Conservation (phyloP, 331 rosid species). For the Malus hybrid region DNA sequence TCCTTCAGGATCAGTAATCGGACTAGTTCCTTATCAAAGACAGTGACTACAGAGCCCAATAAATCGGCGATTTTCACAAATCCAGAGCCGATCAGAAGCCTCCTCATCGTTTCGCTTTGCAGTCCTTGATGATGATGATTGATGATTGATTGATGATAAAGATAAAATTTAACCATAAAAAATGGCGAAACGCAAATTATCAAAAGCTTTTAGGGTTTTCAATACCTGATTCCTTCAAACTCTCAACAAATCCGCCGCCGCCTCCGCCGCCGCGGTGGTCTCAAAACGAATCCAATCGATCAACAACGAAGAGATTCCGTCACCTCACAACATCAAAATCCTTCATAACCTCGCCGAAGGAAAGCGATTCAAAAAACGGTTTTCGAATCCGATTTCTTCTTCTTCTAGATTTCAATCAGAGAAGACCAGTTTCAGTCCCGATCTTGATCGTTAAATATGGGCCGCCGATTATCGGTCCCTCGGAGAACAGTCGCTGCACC, state of each 20-base stretch:
- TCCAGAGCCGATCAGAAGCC: neutral
- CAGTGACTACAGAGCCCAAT: constrained; percentile 2
- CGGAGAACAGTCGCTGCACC: neutral
- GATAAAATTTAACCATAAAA: constrained; percentile 20
- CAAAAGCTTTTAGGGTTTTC: constrained; percentile 33
- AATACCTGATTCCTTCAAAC: constrained; percentile 19
- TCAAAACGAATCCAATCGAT: constrained; percentile 3
- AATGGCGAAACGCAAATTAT: constrained; percentile 20
- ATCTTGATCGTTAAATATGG: constrained; percentile 12
- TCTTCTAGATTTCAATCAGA: neutral
- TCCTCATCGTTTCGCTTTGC: neutral
- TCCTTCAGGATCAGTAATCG: constrained; percentile 19
- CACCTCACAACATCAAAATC: neutral
- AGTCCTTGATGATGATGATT: constrained; percentile 11
- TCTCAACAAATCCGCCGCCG: constrained; percentile 17
- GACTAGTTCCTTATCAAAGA: neutral
- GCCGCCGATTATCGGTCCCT: constrained; percentile 10
- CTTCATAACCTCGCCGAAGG: neutral
- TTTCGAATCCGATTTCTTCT: constrained; percentile 4
- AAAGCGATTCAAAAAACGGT: neutral
- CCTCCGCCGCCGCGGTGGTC: constrained; percentile 20
- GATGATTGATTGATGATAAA: neutral
- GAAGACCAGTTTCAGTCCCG: neutral
- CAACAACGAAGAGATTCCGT: constrained; percentile 3
- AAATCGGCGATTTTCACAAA: neutral